Base-by-base conservation (phyloP, 768 basidiomycete species). In the Lyophyllum atratum region DNA sequence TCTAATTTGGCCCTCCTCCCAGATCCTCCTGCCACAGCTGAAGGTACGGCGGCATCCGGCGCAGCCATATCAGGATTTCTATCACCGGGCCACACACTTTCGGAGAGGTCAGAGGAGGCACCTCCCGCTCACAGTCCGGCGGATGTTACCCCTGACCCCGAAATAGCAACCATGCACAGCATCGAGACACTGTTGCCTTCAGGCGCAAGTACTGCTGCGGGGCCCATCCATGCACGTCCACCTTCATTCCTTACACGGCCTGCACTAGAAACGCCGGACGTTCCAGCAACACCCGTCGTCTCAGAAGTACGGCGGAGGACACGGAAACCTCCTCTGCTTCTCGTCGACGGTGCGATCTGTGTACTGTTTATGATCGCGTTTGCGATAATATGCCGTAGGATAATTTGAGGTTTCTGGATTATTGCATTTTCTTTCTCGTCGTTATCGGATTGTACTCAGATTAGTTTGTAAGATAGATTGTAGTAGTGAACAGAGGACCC, bases 271-370 rank as follows among this genome's bases (percentile, higher is more conserved):
- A 50, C 56, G 7, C 60, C 63, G 24, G 34, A 19, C 11, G 17
- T 19, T 22, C 40, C 50, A 19, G 60, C 63, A 56, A 64, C 44
- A 58, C 60, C 29, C 63, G 70, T 24, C 8, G 31, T 42, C 9
- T 33, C 29, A 11, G 39, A 44, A 42, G 31, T 31, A 22, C 47
- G 28, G 47, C 55, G 61, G 14, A 43, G 51, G 33, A 47, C 48
- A 43, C 57, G 39, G 37, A 77, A 73, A 55, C 84, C 89, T 22
- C 89, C 89, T 22, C 66, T 90, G 33, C 40, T 59, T 24, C 70
- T 90, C 22, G 74, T 93, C 29, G 91, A 92, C 69, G 83, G 83
- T 11, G 84, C 85, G 26, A 92, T 93, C 58, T 86, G 87, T 68
- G 76, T 92, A 47, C 75, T 90, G 21, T 73, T 92, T 10, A 85